phyloP scores from a whole-genome alignment of 163 green algal genomes.

The Chlamydomonas reinhardtii region DNA sequence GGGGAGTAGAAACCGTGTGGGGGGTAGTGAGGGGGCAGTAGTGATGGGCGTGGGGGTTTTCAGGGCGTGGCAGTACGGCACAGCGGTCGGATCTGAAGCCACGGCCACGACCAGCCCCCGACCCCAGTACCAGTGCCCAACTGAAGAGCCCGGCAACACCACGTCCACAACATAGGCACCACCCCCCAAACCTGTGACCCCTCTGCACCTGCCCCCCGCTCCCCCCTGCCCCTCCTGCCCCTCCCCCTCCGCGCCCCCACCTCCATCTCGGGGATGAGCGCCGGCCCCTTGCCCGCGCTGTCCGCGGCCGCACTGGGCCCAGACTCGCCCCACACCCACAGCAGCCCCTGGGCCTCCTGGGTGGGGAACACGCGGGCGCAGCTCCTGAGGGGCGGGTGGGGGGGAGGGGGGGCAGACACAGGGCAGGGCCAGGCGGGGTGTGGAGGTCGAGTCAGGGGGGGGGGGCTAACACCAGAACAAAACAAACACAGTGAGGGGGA shows the following conservation, averaged over 20 bases:
- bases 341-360: slow-evolving; percentile 25
- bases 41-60: not conserved
- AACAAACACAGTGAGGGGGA: no score
- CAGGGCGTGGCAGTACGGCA: no score
- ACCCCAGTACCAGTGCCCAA: no score
- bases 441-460: no score
- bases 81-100: no score
- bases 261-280: slow-evolving; percentile 19
- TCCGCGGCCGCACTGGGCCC: not conserved
- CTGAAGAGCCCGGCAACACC: no score
- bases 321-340: slow-evolving; percentile 46
- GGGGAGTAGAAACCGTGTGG: not conserved
- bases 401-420: not conserved
- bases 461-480: no score
- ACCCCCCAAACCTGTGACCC: no score
- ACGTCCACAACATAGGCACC: no score
- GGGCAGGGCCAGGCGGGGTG: no score
- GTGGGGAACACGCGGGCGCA: slow-evolving; percentile 31
- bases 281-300: slow-evolving; percentile 6
- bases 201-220: no score
- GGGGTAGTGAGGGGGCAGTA: not conserved
- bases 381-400: not conserved
- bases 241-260: not conserved
- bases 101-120: no score
- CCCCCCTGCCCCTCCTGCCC: not conserved